These are phyloP conservation scores for Cyphellophora europaea DNA, from an alignment of 2,329 filamentous ascomycete species.

Conservation along the genomic window DNA sequence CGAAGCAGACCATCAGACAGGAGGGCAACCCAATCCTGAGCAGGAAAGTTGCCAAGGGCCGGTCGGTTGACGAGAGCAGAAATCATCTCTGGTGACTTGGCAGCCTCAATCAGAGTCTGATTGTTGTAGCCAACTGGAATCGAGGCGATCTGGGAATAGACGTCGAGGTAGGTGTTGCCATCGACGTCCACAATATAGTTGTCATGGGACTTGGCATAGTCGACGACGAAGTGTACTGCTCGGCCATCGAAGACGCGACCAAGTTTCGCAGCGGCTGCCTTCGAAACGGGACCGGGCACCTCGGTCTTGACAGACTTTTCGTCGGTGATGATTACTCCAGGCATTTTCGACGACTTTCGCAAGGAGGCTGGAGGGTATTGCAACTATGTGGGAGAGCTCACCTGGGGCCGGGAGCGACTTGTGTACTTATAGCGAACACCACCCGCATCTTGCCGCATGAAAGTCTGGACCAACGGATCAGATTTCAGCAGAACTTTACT, in stretches of 20 bases:
- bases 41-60: slow-evolving; percentile 63
- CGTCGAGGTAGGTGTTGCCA: slow-evolving; percentile 40
- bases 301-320: slow-evolving; percentile 27
- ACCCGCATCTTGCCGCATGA: too few relatives aligned
- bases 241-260: slow-evolving; percentile 74
- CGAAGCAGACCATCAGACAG: slow-evolving; percentile 70
- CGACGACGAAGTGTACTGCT: slow-evolving; percentile 70
- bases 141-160: slow-evolving; percentile 74
- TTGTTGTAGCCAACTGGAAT: slow-evolving; percentile 93
- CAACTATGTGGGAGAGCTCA: too few relatives aligned
- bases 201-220: slow-evolving; percentile 63
- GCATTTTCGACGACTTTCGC: not conserved
- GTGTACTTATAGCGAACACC: too few relatives aligned
- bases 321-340: slow-evolving; percentile 1
- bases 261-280: slow-evolving; percentile 59
- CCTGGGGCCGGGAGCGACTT: too few relatives aligned
- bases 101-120: slow-evolving; percentile 58
- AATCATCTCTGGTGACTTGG: slow-evolving; percentile 67
- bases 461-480: too few relatives aligned
- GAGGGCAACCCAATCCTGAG: slow-evolving; percentile 71
- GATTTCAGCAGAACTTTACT: too few relatives aligned
- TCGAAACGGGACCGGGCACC: slow-evolving; percentile 68
- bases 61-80: slow-evolving; percentile 78
- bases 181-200: slow-evolving; percentile 58
- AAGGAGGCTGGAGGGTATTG: not conserved